Evolutionary conservation across 2,329 filamentous ascomycete genomes (phyloP).

Genomic region (Alternaria incomplexa): DNA sequence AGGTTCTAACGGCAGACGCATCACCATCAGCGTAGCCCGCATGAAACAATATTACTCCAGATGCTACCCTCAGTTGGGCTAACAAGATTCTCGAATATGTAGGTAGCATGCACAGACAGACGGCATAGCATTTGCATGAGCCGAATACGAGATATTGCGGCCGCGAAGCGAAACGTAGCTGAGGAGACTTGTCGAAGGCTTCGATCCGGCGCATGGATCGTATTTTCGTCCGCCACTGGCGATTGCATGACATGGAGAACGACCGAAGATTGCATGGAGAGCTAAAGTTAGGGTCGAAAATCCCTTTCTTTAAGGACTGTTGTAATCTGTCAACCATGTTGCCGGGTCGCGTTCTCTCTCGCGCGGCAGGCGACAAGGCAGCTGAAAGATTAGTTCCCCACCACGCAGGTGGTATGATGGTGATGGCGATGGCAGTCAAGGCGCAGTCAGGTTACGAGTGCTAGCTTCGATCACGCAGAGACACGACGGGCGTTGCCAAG

Average conservation of each 20-base stretch:
- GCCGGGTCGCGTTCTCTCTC: constrained; percentile 17
- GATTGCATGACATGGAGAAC: constrained; percentile 1
- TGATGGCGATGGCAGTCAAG: neutral
- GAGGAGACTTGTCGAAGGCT: constrained; percentile 7
- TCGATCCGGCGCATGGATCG: neutral
- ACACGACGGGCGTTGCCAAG: constrained; percentile 13
- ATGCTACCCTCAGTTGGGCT: constrained; percentile 20
- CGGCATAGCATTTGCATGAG: constrained; percentile 24
- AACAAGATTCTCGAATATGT: constrained; percentile 11
- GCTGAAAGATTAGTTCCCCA: constrained; percentile 3
- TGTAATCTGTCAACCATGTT: constrained; percentile 9
- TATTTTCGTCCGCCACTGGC: neutral
- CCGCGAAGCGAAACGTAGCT: constrained; percentile 7
- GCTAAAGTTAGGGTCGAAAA: neutral
- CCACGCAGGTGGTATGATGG: neutral
- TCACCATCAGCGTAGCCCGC: constrained; percentile 34
- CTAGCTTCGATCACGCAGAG: constrained; percentile 1
- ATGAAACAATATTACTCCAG: constrained; percentile 34
- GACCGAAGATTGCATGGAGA: neutral
- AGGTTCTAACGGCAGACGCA: constrained; percentile 38
- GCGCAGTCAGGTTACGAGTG: neutral
- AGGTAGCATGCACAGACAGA: constrained; percentile 22
- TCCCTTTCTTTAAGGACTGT: neutral
- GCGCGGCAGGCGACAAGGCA: constrained; percentile 24
- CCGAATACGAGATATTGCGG: constrained; percentile 22